Base-by-base conservation (phyloP, 306 rosid species). In the Vigna radiata region DNA sequence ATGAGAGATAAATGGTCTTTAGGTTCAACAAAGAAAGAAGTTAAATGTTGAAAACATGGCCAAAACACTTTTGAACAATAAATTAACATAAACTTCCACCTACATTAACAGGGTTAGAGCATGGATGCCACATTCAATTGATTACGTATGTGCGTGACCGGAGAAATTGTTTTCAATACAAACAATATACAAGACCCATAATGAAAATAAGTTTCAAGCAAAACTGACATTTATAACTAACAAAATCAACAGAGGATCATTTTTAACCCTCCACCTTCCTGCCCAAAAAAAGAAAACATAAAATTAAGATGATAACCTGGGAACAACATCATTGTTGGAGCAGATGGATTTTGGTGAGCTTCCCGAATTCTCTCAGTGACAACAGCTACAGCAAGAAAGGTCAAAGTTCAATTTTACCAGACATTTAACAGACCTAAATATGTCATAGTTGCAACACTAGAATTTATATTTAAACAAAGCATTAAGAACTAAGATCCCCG, bases 291-390 rank as follows among this genome's bases (percentile, higher is more conserved):
- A 13, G 39, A 67, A 29, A 4, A 67, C 44, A 9, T 50, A 44
- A 60, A 78, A 64, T 41, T 69, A 78, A 75, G 46, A 16, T 15
- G 46, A 61, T 15, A 78, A 94, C 98, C 98, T 92, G 98, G 98
- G 80, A 94, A 94, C 77, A 94, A 88, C 98, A 94, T 88, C 91
- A 94, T 90, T 29, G 80, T 83, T 41, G 95, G 97, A 63, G 97
- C 91, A 78, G 89, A 84, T 17, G 50, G 19, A 55, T 87, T 71
- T 78, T 79, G 86, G 74, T 85, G 89, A 85, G 96, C 91, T 83
- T 87, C 93, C 70, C 46, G 85, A 78, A 92, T 81, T 85, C 98
- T 89, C 75, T 94, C 93, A 23, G 93, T 92, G 85, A 94, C 91
- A 72, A 83, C 83, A 77, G 86, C 98, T 94, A 85, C 87, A 86